Evolutionary conservation across 129 eudicot genomes (phyloP), one percentile per base, ranked within the genome.

Genomic region (Flaveria sonorensis): DNA sequence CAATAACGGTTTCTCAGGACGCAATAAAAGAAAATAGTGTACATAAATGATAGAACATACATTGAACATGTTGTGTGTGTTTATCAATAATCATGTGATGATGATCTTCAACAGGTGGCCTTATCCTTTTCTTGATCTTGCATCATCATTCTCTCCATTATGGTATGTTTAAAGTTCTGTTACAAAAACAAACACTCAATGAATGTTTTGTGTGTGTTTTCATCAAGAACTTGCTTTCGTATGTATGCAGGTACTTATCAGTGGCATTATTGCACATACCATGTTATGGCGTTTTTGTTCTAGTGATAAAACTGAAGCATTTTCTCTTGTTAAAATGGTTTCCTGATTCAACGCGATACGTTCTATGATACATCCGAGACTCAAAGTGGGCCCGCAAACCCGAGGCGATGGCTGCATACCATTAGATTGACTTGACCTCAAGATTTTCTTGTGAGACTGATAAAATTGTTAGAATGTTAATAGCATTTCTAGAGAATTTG

Each of bases 71-170:
- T 62, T 62, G 45, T 62, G 45, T 62, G 68, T 63, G 12, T n/a
- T 16, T 30, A 55, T 65, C 24, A 46, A 26, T 46, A 26, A 85
- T 59, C 51, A n/a, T 19, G 8, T 51, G 42, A 48, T 66, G 10
- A 32, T 47, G 75, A 70, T 76, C 59, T 36, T 30, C 56, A 77
- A 75, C 86, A 94, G 99, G 99, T 94, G 99, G 99, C 93, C 99
- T 13, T 94, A 94, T 76, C 99, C 99, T 32, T 94, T 94, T 83
- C 96, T 94, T 82, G 99, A 94, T 85, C 79, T 94, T 46, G 80
- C 96, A 61, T 81, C 89, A 7, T 18, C 93, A 72, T 87, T 81
- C 82, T 75, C 99, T 77, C 99, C 99, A 28, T 59, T 94, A 73
- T 94, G 99, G 99, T 94, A 88, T 14, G 86, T 61, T 61, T 28